Evolutionary conservation across 345 rosid genomes (phyloP), one percentile per base, ranked within the genome.

Genomic region (Eucalyptus rudis): DNA sequence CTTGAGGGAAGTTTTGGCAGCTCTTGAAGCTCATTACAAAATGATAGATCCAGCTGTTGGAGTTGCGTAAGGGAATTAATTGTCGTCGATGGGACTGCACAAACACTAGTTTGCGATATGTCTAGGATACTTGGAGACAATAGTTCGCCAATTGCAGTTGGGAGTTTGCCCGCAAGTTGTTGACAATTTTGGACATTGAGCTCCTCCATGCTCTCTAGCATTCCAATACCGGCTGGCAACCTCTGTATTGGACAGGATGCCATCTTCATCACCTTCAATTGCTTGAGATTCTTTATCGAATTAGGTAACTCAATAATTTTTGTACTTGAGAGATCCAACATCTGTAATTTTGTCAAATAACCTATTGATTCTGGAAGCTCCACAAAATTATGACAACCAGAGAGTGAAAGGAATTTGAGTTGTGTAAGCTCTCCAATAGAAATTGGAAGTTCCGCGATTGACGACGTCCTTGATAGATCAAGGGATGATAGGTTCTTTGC

Each of bases 371-470:
- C 7, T 1, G n/a, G 14, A 24, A 58, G 64, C 13, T 25, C 2
- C 14, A 4, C 3, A 1, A 25, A 58, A 58, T 25, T 25, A 2
- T 1, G 0, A 58, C n/a, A 58, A 4, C 0, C 0, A 58, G 0
- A 1, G 20, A 64, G 36, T 3, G 36, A 64, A 64, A 64, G 76
- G 19, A 14, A n/a, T 9, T n/a, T 0, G 5, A 64, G 20, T 64
- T 64, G 76, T 6, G 3, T 64, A 7, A 64, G 76, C 36, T 64
- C 40, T 64, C 64, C 64, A 58, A 58, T 58, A 25, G 64, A 58
- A 2, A 25, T 58, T 5, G 64, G 64, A 58, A 58, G 64, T 24
- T 58, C 4, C 2, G 1, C 6, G 11, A 58, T 58, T 5, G n/a
- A 0, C 1, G n/a, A 0, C 1, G n/a, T 58, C 7, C 1, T 0